Conservation (phyloP, 139 green algal species). For the Tetradesmus lagerheimii region DNA sequence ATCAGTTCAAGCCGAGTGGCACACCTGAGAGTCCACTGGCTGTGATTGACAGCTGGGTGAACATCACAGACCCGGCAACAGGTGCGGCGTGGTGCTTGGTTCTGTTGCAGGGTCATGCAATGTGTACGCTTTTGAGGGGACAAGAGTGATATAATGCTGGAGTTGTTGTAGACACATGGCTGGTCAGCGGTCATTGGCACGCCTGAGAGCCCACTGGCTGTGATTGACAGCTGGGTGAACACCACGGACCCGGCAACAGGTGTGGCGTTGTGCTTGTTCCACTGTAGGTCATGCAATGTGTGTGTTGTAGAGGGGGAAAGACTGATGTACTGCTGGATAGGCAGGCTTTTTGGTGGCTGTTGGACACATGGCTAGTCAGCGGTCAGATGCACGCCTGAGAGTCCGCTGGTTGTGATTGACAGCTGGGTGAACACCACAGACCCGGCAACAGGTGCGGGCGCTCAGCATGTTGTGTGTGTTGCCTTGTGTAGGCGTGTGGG, state of each 20-base stretch:
- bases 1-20: slow-evolving; percentile 92
- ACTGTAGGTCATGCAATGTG: no score
- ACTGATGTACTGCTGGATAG: no score
- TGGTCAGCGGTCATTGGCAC: slow-evolving; percentile 76
- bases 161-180: no score
- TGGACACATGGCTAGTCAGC: slow-evolving; percentile 41
- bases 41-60: slow-evolving; percentile 85
- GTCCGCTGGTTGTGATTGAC: slow-evolving; percentile 80
- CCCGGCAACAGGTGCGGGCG: slow-evolving; percentile 62
- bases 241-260: slow-evolving; percentile 67
- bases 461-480: neutral
- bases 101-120: no score
- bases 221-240: slow-evolving; percentile 84
- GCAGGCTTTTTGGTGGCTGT: no score
- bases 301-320: no score
- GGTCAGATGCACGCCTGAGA: slow-evolving; percentile 85
- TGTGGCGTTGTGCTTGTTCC: neutral
- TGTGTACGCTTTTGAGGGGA: no score
- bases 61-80: slow-evolving; percentile 63
- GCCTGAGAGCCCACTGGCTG: slow-evolving; percentile 87
- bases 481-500: slow-evolving; percentile 32
- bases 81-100: no score
- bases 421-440: slow-evolving; percentile 84
- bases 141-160: no score
- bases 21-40: slow-evolving; percentile 88